Evolutionary conservation across 75 land plant genomes (phyloP).

Genomic region (Cunninghamia lanceolata): DNA sequence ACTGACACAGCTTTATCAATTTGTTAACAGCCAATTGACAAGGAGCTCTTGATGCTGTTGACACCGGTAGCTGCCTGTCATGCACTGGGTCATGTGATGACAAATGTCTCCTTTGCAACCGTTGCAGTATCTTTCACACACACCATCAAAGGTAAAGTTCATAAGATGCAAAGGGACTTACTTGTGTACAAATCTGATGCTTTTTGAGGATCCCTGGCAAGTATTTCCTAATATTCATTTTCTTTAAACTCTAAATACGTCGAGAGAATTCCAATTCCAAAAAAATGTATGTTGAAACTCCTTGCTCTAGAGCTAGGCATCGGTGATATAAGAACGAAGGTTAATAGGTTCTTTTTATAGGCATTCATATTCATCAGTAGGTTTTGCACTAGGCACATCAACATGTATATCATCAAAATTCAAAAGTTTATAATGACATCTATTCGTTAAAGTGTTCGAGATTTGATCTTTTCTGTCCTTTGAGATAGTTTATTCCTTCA

Average conservation of each 20-base stretch:
- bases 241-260: neutral
- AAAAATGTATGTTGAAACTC: neutral
- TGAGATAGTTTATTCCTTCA: neutral
- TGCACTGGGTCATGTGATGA: constrained; percentile 93
- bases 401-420: neutral
- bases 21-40: constrained; percentile 73
- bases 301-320: neutral
- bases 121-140: constrained; percentile 99
- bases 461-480: neutral
- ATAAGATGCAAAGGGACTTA: neutral
- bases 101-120: constrained; percentile 95
- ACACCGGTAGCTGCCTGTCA: constrained; percentile 92
- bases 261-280: neutral
- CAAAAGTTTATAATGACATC: neutral
- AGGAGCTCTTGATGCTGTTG: constrained; percentile 58
- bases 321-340: neutral
- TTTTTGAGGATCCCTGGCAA: neutral
- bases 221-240: neutral
- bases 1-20: neutral
- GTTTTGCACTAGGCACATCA: neutral
- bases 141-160: constrained; percentile 74
- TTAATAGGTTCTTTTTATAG: neutral
- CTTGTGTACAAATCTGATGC: neutral
- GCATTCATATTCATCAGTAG: neutral
- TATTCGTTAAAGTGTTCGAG: neutral